phyloP scores from a whole-genome alignment of 2,329 filamentous ascomycete genomes.

The Aspergillus proliferans region DNA sequence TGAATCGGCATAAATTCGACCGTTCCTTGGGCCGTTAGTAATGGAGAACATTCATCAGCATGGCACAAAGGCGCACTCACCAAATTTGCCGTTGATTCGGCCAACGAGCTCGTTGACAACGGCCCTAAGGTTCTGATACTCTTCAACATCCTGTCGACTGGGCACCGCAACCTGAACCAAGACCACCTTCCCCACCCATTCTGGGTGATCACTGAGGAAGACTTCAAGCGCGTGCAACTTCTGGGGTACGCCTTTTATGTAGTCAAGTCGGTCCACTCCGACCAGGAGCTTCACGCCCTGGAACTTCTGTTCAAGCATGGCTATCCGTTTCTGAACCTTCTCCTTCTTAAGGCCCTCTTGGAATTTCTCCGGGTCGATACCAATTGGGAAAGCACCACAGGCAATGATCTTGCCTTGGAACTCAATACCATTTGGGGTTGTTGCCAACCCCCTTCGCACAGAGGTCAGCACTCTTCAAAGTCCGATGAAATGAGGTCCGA shows the following conservation, averaged over 20 bases:
- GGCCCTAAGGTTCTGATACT: conserved; percentile 92
- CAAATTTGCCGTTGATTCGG: conserved; percentile 93
- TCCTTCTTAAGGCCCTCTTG: conserved; percentile 79
- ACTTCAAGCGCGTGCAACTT: conserved; percentile 95
- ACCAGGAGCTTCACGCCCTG: conserved; percentile 95
- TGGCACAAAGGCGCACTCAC: conserved; percentile 29
- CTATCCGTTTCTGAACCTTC: conserved; percentile 81
- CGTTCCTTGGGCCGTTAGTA: conserved; percentile 52
- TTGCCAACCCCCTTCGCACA: conserved; percentile 44
- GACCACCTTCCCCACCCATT: conserved; percentile 97
- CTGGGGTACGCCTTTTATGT: conserved; percentile 98
- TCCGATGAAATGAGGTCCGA: conserved; percentile 4
- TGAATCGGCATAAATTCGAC: conserved; percentile 99
- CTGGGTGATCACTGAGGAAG: conserved; percentile 91
- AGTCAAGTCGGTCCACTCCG: conserved; percentile 91
- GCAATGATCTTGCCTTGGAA: conserved; percentile 83
- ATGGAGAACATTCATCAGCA: background rate
- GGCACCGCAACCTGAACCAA: conserved; percentile 94
- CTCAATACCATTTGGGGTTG: conserved; percentile 88
- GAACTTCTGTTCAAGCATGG: conserved; percentile 79
- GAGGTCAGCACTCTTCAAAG: conserved; percentile 8
- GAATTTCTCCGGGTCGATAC: conserved; percentile 96
- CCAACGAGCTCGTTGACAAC: conserved; percentile 96
- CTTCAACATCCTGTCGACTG: conserved; percentile 89
- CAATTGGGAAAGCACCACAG: conserved; percentile 93